phyloP scores from a whole-genome alignment of 495 filamentous ascomycete species.

The Cercophora newfieldiana region DNA sequence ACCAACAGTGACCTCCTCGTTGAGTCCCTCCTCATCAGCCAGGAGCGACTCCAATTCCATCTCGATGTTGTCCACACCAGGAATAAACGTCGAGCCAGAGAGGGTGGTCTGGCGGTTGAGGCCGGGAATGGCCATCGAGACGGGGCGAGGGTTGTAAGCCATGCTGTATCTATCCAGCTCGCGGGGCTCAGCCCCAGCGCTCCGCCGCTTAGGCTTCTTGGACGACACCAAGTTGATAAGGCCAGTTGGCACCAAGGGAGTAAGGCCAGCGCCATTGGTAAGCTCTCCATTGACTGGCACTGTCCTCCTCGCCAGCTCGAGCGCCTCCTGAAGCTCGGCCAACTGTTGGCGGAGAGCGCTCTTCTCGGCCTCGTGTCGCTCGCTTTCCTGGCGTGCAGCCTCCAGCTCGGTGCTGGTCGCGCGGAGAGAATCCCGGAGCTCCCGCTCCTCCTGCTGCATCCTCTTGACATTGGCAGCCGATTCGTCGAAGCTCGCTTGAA shows the following conservation, averaged over 20 bases:
- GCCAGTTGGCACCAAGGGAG: conserved; percentile 62
- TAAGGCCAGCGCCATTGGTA: conserved; percentile 58
- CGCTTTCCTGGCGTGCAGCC: conserved; percentile 65
- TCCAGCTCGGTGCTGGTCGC: conserved; percentile 76
- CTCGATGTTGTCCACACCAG: conserved; percentile 85
- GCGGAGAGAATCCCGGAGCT: conserved; percentile 74
- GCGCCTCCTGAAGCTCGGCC: conserved; percentile 84
- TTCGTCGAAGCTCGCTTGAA: conserved; percentile 86
- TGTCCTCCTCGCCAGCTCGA: conserved; percentile 78
- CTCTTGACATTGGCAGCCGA: conserved; percentile 84
- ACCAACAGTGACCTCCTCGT: conserved; percentile 94
- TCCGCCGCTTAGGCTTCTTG: conserved; percentile 95
- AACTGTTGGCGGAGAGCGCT: conserved; percentile 80
- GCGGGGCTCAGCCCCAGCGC: conserved; percentile 84
- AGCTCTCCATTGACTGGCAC: conserved; percentile 66
- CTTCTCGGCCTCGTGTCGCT: conserved; percentile 79
- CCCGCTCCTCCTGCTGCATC: conserved; percentile 87
- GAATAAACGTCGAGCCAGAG: conserved; percentile 65
- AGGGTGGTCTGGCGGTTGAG: conserved; percentile 64
- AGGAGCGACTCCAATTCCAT: conserved; percentile 89
- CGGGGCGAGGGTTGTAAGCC: conserved; percentile 89
- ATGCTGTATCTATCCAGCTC: conserved; percentile 83
- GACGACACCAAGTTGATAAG: conserved; percentile 95
- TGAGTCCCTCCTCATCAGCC: conserved; percentile 90
- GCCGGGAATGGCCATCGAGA: conserved; percentile 81